These are phyloP conservation scores for Vaccinium vitisidaea DNA, from an alignment of 148 eudicot genomes.

Conservation along the genomic window DNA sequence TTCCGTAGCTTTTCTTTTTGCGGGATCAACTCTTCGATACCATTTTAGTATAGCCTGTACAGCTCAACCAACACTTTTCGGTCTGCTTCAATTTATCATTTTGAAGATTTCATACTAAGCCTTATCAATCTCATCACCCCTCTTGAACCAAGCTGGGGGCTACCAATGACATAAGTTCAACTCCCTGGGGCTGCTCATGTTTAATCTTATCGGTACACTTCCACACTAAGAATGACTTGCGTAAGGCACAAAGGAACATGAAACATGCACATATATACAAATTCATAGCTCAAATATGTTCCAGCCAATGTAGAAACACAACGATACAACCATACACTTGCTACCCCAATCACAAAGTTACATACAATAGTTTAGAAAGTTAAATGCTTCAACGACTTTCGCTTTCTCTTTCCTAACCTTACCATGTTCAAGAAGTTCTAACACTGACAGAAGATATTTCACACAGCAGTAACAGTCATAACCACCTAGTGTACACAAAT, in stretches of 20 bases:
- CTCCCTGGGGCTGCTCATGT: neutral
- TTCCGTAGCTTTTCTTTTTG: neutral
- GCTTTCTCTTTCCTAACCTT: neutral
- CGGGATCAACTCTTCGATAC: neutral
- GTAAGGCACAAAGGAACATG: neutral
- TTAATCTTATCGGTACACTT: neutral
- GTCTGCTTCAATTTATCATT: neutral
- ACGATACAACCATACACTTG: neutral
- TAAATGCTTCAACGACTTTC: neutral
- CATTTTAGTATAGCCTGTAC: neutral
- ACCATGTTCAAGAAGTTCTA: neutral
- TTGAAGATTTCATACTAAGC: neutral
- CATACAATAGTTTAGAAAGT: neutral
- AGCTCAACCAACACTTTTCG: neutral
- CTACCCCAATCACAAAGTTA: neutral
- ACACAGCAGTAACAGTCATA: neutral
- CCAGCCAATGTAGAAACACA: neutral
- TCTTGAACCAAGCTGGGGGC: neutral
- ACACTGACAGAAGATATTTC: neutral
- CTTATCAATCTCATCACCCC: neutral
- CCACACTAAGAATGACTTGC: neutral
- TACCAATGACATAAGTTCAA: neutral
- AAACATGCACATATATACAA: neutral
- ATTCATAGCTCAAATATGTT: neutral
- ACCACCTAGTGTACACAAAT: neutral